phyloP scores from a whole-genome alignment of 2,329 filamentous ascomycete genomes.

The Chrysoporthe deuterocubensis region DNA sequence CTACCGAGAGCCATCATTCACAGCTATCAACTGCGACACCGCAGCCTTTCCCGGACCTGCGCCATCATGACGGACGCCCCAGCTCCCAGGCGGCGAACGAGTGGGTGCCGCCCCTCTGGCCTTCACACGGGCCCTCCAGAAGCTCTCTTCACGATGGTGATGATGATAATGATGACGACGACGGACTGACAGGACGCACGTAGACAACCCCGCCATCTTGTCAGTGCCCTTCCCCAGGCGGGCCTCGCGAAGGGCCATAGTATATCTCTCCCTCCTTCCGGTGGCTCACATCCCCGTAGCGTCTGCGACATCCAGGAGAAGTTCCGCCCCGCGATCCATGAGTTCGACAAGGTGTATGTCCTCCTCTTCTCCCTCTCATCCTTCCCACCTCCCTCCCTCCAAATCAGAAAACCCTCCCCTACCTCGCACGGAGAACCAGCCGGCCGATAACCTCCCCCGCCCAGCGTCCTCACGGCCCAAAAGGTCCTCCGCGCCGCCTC shows the following conservation, averaged over 20 bases:
- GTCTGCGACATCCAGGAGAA: constrained; percentile 96
- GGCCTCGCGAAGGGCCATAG: background rate
- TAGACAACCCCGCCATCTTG: constrained; percentile 57
- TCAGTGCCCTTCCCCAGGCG: constrained; percentile 38
- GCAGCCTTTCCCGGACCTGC: background rate
- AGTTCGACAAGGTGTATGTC: constrained; percentile 79
- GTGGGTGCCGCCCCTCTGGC: constrained; percentile 6
- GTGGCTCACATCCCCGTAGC: constrained; percentile 49
- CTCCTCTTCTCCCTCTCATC: background rate
- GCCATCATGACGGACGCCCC: constrained; percentile 25
- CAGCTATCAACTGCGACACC: background rate
- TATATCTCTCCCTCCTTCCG: background rate
- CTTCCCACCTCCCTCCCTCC: no score
- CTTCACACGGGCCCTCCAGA: background rate
- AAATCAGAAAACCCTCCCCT: no score
- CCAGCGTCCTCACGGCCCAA: constrained; percentile 65
- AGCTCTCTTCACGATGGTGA: constrained; percentile 14
- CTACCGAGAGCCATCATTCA: background rate
- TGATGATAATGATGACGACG: no score
- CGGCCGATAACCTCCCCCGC: background rate
- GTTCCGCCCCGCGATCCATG: constrained; percentile 80
- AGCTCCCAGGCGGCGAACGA: constrained; percentile 20
- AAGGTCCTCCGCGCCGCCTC: constrained; percentile 71
- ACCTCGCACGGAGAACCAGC: background rate
- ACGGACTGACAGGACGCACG: constrained; percentile 11